Base-by-base conservation (phyloP, 202 grass and related monocot species). In the Digitaria exilis region DNA sequence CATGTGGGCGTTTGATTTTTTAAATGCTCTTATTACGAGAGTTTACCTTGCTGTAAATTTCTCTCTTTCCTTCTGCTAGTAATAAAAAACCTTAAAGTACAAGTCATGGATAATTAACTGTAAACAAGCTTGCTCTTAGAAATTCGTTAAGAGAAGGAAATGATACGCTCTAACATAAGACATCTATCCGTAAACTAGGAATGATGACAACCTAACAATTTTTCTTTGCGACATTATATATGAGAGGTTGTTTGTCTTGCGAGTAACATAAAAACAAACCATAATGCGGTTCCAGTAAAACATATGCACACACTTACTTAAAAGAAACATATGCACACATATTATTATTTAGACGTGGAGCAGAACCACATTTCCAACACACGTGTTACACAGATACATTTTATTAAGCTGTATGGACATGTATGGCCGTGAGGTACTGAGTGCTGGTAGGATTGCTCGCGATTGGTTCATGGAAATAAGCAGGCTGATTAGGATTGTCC, bases 401-500 rank as follows among this genome's bases (percentile, higher is more conserved):
- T 31, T 7, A 73, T 35, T 54, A 37, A 55, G 11, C 71, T 55
- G 10, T 30, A 35, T 74, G 11, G 29, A 37, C 31, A 16, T 74
- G 49, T 55, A 55, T 13, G 29, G 71, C 49, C 6, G 30, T 74
- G 26, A 13, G 11, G 58, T 78, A 78, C 9, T 9, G 26, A 34
- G 59, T 65, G 28, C 26, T 30, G 42, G 9, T 31, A 31, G 1
- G 5, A 19, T 49, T 64, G 42, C 3, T 78, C 34, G 11, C 3
- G 17, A 78, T 78, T 13, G 24, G 75, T 64, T 77, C 80, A 15
- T 35, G 39, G 41, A 79, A 74, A 56, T 49, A 77, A 62, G 68
- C 34, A 69, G 88, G 88, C 15, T 84, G 74, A 18, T 84, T 90
- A 19, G 88, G 84, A 54, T 77, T 65, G 7, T 71, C 42, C 21